These are phyloP conservation scores for Cornus suecica DNA, from an alignment of 148 eudicot species.

Conservation along the genomic window DNA sequence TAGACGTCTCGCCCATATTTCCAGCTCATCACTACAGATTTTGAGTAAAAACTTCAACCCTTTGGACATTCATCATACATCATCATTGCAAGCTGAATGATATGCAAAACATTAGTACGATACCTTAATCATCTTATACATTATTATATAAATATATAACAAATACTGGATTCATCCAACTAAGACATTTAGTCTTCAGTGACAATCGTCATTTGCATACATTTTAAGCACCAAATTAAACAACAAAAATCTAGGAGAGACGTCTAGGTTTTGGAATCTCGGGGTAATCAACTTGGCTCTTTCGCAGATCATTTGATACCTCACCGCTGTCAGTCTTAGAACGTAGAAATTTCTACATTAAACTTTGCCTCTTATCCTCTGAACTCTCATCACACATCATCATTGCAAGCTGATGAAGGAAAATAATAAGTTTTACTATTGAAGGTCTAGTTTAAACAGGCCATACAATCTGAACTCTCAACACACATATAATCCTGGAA, in stretches of 20 bases:
- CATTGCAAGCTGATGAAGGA: slow-evolving; percentile 53
- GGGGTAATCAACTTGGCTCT: slow-evolving; percentile 18
- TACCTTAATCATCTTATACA: slow-evolving; percentile 3
- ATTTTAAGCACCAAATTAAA: slow-evolving; percentile 11
- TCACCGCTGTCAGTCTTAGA: slow-evolving; percentile 20
- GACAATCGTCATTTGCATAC: slow-evolving; percentile 15
- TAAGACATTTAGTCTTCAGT: slow-evolving; percentile 6
- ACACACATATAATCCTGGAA: no score
- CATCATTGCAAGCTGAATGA: slow-evolving; percentile 35
- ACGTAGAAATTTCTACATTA: slow-evolving; percentile 15
- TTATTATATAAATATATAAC: neutral
- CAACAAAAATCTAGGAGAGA: slow-evolving; percentile 9
- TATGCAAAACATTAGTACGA: slow-evolving; percentile 20
- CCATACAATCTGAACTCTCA: no score
- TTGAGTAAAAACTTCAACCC: slow-evolving; percentile 9
- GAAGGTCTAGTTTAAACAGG: no score
- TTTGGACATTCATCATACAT: slow-evolving; percentile 23
- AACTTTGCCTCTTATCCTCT: slow-evolving; percentile 34
- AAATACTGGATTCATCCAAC: neutral
- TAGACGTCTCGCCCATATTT: neutral
- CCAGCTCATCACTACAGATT: neutral
- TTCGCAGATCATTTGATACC: slow-evolving; percentile 29
- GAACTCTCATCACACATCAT: slow-evolving; percentile 66
- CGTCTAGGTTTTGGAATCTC: neutral
- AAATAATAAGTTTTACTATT: no score